Conservation (phyloP, 768 basidiomycete genomes). For the Agaricus subrufescens region DNA sequence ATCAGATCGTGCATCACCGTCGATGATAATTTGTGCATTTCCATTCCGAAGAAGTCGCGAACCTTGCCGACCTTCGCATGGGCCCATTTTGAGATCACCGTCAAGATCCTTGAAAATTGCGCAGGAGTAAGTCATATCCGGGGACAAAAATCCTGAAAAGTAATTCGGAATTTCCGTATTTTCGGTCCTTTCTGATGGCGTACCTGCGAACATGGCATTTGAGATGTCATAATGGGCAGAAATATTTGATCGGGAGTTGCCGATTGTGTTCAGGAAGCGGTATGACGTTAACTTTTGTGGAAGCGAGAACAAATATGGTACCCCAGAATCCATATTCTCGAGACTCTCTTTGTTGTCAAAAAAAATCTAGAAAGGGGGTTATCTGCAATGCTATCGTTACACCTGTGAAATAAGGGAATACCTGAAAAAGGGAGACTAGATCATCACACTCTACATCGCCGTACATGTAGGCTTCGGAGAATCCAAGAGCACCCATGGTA, state of each 20-base stretch:
- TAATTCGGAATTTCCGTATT: not conserved
- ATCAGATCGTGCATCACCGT: not conserved
- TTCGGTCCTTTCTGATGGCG: conserved; percentile 8
- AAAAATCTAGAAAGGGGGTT: conserved; percentile 45
- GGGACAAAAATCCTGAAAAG: conserved; percentile 45
- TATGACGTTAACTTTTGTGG: conserved; percentile 52
- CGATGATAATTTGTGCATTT: not conserved
- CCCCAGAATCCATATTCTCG: conserved; percentile 40
- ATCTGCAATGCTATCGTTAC: not conserved
- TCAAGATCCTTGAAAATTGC: conserved; percentile 66
- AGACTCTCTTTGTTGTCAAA: conserved; percentile 50
- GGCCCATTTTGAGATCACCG: conserved; percentile 34
- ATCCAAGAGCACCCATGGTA: conserved; percentile 63
- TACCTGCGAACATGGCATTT: conserved; percentile 69
- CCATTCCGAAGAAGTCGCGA: not conserved
- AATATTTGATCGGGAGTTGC: conserved; percentile 63
- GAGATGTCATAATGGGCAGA: conserved; percentile 78
- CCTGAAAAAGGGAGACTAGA: conserved; percentile 60
- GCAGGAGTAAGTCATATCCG: conserved; percentile 78
- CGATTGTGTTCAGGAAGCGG: conserved; percentile 60
- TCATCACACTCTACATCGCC: conserved; percentile 69
- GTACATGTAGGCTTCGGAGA: conserved; percentile 76
- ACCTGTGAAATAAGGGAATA: conserved; percentile 20
- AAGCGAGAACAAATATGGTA: conserved; percentile 50
- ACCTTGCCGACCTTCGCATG: not conserved